Evolutionary conservation across 805 yeast species (phyloP), one percentile per base, ranked within the genome.

Genomic region (Brettanomyces nanus): DNA sequence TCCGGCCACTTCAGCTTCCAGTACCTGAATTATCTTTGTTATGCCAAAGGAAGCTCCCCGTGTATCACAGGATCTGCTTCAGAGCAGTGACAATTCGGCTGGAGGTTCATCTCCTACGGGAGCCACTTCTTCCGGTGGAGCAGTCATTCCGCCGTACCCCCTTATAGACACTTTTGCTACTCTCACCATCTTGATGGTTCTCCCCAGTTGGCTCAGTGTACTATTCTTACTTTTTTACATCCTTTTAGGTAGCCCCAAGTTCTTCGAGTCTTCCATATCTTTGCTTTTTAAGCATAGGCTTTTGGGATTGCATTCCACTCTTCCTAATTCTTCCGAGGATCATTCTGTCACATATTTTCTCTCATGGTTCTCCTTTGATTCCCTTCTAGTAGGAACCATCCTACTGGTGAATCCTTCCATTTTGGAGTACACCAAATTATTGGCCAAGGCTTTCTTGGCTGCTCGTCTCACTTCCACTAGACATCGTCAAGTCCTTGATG

Each of bases 361-460:
- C 3, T 36, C 48, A 10, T 44, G 38, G 40, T 29, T 48, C 2
- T n/a, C 37, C 3, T 19, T 45, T 3, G 56, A 54, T 39, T 36
- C 48, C 4, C 13, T 49, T 4, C 10, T 53, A 14, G 47, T 54
- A 26, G 9, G 45, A 1, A 13, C 33, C 13, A 25, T 54, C 20
- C 38, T 55, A 11, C 18, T 49, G 10, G 32, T 49, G 3, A 42
- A 42, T 21, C 60, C 63, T 1, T 44, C 46, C 3, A n/a, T 48
- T 3, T 44, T 55, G 10, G 55, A 53, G 26, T 58, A 51, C 30
- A 36, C 51, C 3, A 49, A 53, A 29, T 23, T 60, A 9, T 41
- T 59, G 25, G 56, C 64, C 5, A 61, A 59, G 41, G 55, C 63
- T 0, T 46, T 56, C 28, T 46, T 62, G n/a, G 64, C 64, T 1